Conservation (phyloP, 1,139 yeast species). For the Suhomyces panamericanus region DNA sequence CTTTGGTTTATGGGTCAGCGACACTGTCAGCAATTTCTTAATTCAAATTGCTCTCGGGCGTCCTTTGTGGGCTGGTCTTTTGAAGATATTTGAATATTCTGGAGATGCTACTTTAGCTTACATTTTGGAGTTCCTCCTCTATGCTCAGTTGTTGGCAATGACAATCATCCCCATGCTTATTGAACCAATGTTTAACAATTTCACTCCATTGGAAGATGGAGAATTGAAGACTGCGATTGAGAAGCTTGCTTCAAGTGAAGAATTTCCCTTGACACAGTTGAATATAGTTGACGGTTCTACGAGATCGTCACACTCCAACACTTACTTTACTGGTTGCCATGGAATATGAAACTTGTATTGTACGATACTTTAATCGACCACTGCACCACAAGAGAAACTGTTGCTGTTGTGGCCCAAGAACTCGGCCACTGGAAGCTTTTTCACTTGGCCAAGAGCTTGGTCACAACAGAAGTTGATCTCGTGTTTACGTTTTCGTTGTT, state of each 20-base stretch:
- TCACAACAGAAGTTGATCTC: constrained; percentile 63
- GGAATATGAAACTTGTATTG: constrained; percentile 93
- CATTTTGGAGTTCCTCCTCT: constrained; percentile 68
- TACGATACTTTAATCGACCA: constrained; percentile 87
- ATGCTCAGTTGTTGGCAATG: constrained; percentile 70
- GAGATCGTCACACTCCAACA: constrained; percentile 94
- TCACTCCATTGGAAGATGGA: constrained; percentile 88
- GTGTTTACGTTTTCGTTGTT: constrained; percentile 68
- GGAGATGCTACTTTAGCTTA: constrained; percentile 82
- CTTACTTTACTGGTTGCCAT: constrained; percentile 95
- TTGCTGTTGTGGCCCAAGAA: constrained; percentile 95
- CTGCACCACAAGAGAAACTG: constrained; percentile 74
- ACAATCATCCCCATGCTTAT: constrained; percentile 78
- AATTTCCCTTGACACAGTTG: constrained; percentile 82
- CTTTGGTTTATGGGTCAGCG: constrained; percentile 65
- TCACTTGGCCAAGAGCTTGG: constrained; percentile 74
- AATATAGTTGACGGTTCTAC: constrained; percentile 93
- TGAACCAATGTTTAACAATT: constrained; percentile 88
- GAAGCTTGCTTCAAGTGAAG: constrained; percentile 67
- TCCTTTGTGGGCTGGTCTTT: constrained; percentile 71
- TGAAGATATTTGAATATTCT: constrained; percentile 76
- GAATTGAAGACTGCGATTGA: constrained; percentile 83
- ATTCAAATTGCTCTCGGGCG: constrained; percentile 63
- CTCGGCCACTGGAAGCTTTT: constrained; percentile 95
- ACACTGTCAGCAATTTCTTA: constrained; percentile 59